Evolutionary conservation across 352 stramenopile species (phyloP), one percentile per base, ranked within the genome.

Genomic region (Pythium rhizo-oryzae): DNA sequence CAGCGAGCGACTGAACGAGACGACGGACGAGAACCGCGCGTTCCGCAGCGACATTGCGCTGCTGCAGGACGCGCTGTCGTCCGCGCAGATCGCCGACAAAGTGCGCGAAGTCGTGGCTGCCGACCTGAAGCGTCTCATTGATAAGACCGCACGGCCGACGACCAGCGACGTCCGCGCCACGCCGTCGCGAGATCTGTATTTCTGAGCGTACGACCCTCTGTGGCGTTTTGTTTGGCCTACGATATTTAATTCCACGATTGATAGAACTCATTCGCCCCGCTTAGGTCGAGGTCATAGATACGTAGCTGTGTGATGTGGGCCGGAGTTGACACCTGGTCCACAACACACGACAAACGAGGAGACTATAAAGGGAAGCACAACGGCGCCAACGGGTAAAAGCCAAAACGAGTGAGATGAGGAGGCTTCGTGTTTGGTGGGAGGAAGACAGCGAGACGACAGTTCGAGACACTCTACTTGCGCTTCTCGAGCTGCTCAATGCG

Each of bases 401-500:
- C n/a, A 47, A 19, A 47, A 47, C 1, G 18, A 47, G 18, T 21
- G 12, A 15, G 15, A 21, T 21, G 41, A 9, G 41, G 41, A 47
- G 15, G 37, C 37, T 43, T 43, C 37, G 37, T 43, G n/a, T 47
- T 47, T 47, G 18, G 18, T n/a, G n/a, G 41, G 41, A 41, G 7
- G 43, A 43, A 62, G 46, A 54, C 16, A 21, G 57, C 15, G 28
- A 23, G 23, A 39, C 7, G 23, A 59, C 8, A 44, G 59, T 4
- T 11, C 25, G 5, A 47, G 21, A 43, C 37, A 60, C 19, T 71
- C 63, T 85, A 85, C 72, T 90, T 67, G 69, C 70, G 75, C 79
- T 89, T 88, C 79, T 93, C 85, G 28, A 91, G 77, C 60, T 85
- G 78, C 60, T 90, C 84, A 56, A 92, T 81, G 57, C 85, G 79